These are phyloP conservation scores for Neofusicoccum cordaticola DNA, from an alignment of 2,329 filamentous ascomycete genomes.

Conservation along the genomic window DNA sequence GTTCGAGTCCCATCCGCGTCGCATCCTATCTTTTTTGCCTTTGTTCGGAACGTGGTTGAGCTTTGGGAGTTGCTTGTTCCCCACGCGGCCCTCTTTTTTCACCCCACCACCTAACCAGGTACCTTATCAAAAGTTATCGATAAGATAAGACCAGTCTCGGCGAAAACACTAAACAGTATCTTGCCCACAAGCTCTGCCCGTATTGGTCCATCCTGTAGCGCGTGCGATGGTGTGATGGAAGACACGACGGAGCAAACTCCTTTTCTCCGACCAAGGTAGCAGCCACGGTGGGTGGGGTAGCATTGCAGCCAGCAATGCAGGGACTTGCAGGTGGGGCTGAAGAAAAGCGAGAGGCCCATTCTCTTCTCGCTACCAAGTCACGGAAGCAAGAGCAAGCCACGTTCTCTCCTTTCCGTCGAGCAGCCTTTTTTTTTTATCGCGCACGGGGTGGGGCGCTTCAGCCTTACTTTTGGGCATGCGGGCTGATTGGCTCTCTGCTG, in stretches of 20 bases:
- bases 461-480: background rate
- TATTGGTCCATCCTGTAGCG: too few relatives aligned
- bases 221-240: background rate
- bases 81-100: background rate
- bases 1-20: slow-evolving; percentile 19
- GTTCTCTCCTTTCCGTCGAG: background rate
- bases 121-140: too few relatives aligned
- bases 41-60: background rate
- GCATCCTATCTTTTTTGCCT: background rate
- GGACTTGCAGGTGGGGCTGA: background rate
- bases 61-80: background rate
- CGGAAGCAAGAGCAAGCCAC: background rate
- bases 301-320: slow-evolving; percentile 3
- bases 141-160: too few relatives aligned
- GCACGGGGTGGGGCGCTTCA: background rate
- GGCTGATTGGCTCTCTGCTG: background rate
- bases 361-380: background rate
- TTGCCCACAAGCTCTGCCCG: too few relatives aligned
- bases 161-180: too few relatives aligned
- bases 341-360: background rate
- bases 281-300: background rate
- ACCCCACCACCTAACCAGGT: too few relatives aligned
- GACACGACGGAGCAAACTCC: background rate
- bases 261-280: background rate
- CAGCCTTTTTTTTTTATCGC: background rate